Evolutionary conservation across 345 rosid species (phyloP), one percentile per base, ranked within the genome.

Genomic region (Eucalyptus decipiens): DNA sequence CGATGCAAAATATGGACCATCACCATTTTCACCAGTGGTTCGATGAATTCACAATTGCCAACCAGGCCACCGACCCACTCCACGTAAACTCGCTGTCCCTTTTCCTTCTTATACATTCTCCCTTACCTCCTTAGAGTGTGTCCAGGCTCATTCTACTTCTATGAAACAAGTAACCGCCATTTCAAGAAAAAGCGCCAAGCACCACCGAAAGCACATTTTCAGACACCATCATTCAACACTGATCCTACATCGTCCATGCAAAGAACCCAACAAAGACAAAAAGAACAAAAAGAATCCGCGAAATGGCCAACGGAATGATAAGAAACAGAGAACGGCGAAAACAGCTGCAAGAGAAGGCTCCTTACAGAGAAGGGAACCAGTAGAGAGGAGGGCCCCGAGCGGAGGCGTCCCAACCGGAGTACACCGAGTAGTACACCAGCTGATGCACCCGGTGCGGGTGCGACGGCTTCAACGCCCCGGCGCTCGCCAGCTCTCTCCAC

Each of bases 341-440:
- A 6, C 4, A 85, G 65, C 88, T 42, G 50, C 67, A n/a, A 32
- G 72, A 42, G 50, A 83, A 87, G 30, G 65, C 86, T 81, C 69
- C 24, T 90, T 93, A 97, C 99, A 85, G 89, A 88, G 97, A 93
- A 92, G 99, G 99, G 92, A 97, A 97, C 95, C 97, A 96, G 87
- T 95, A 97, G 90, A 90, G 97, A 91, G 99, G 96, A 88, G 96
- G 99, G 17, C 99, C 99, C 45, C 91, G 88, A 87, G 54, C 11
- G 81, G 96, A 93, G 54, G 91, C 87, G 89, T 97, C 98, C 99
- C 99, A 97, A 24, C 90, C 72, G 8, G 93, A 91, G 90, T 96
- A 97, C 30, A 94, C 94, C 88, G 95, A 91, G 93, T 97, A 93
- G 90, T 94, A 97, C 24, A 97, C 62, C 86, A 95, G 94, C 83